Evolutionary conservation across 768 basidiomycete genomes (phyloP).

Genomic region (Boletus vermiculosoides): DNA sequence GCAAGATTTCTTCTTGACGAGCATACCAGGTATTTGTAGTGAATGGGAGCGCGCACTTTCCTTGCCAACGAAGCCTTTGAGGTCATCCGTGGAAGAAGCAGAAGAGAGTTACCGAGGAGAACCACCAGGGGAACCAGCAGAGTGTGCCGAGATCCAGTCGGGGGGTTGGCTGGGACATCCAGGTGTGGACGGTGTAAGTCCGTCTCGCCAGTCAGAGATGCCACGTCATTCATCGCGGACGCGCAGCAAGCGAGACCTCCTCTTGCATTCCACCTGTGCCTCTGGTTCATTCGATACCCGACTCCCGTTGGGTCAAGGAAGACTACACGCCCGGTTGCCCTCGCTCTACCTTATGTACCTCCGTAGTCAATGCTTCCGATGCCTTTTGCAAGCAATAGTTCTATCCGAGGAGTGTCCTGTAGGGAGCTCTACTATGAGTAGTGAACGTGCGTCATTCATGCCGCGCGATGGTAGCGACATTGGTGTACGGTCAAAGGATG

Average conservation of each 20-base stretch:
- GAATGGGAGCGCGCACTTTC: conserved; percentile 2
- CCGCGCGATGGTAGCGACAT: too few species aligned
- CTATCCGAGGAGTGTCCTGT: too few species aligned
- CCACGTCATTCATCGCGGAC: conserved; percentile 26
- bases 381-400: too few species aligned
- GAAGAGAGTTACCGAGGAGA: conserved; percentile 28
- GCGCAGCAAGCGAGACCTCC: conserved; percentile 35
- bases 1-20: conserved; percentile 17
- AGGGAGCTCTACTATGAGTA: too few species aligned
- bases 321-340: too few species aligned
- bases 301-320: too few species aligned
- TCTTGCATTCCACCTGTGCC: too few species aligned
- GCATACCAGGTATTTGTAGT: not conserved
- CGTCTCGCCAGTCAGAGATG: conserved; percentile 20
- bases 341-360: too few species aligned
- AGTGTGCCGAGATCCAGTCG: conserved; percentile 18
- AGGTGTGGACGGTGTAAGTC: conserved; percentile 32
- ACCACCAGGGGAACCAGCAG: conserved; percentile 8
- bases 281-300: too few species aligned
- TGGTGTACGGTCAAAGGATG: too few species aligned
- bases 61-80: conserved; percentile 28
- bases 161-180: conserved; percentile 8
- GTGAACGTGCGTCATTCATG: too few species aligned
- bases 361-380: too few species aligned
- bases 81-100: conserved; percentile 33